Evolutionary conservation across 2,329 filamentous ascomycete genomes (phyloP).

Genomic region (Pezicula radicicola): DNA sequence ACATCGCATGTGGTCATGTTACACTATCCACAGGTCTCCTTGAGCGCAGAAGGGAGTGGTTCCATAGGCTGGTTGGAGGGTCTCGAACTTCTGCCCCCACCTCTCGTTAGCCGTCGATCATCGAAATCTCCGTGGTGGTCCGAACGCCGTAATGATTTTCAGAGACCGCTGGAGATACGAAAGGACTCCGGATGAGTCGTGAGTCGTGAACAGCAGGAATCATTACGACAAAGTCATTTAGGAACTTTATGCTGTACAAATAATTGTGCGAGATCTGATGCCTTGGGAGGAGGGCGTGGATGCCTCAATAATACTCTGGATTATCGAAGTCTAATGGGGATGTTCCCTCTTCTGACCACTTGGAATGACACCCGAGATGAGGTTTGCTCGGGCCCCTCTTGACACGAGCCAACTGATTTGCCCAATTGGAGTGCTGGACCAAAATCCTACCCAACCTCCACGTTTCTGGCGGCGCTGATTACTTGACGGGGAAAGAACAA

Average conservation of each 20-base stretch:
- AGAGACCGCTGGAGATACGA: neutral
- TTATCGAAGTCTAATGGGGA: neutral
- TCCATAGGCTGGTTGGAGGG: neutral
- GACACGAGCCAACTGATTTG: neutral
- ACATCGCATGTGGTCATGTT: neutral
- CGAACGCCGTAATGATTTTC: neutral
- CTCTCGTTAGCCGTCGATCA: neutral
- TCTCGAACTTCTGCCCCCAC: neutral
- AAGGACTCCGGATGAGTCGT: neutral
- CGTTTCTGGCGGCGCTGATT: no score
- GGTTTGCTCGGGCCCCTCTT: neutral
- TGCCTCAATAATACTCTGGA: no score
- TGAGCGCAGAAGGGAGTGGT: no score
- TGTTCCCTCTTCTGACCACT: neutral
- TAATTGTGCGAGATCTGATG: neutral
- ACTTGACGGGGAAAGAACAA: no score
- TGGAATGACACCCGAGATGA: slow-evolving; percentile 1
- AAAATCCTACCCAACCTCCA: neutral
- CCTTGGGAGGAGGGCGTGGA: no score
- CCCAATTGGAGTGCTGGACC: neutral
- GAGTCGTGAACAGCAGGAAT: no score
- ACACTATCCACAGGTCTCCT: neutral
- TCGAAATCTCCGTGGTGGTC: slow-evolving; percentile 1
- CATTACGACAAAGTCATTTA: neutral
- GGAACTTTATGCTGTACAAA: neutral